Conservation (phyloP, 2,329 filamentous ascomycete genomes). For the Trichoderma sp. region DNA sequence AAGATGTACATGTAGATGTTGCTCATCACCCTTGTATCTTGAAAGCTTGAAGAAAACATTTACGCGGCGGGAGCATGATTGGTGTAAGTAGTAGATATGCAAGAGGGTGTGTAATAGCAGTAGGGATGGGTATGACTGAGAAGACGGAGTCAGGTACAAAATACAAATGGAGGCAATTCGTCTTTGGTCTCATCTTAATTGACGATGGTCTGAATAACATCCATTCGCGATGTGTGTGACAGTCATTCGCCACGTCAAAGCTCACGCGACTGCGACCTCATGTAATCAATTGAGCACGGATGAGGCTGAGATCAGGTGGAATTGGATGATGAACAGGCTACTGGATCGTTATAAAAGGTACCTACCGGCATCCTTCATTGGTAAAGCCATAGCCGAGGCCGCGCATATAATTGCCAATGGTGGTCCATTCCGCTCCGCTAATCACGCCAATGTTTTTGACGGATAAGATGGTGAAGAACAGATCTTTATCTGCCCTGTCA, state of each 20-base stretch:
- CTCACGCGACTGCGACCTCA: not conserved
- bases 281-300: not conserved
- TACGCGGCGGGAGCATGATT: not conserved
- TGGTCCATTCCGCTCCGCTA: slow-evolving; percentile 63
- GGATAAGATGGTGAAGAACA: slow-evolving; percentile 64
- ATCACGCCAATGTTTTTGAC: slow-evolving; percentile 66
- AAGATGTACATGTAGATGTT: not conserved
- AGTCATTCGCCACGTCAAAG: not conserved
- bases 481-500: slow-evolving; percentile 62
- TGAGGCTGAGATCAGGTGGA: not conserved
- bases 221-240: not conserved
- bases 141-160: not conserved
- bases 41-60: not conserved
- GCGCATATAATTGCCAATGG: slow-evolving; percentile 63
- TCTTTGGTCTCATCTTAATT: not conserved
- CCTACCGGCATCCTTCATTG: slow-evolving; percentile 65
- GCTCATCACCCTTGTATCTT: not conserved
- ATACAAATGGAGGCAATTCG: not conserved
- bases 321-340: not conserved
- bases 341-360: slow-evolving; percentile 28
- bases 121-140: not conserved
- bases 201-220: not conserved
- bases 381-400: slow-evolving; percentile 62
- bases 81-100: not conserved
- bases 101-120: not conserved